These are phyloP conservation scores for Daldinia vernicosa DNA, from an alignment of 495 filamentous ascomycete genomes.

Conservation along the genomic window DNA sequence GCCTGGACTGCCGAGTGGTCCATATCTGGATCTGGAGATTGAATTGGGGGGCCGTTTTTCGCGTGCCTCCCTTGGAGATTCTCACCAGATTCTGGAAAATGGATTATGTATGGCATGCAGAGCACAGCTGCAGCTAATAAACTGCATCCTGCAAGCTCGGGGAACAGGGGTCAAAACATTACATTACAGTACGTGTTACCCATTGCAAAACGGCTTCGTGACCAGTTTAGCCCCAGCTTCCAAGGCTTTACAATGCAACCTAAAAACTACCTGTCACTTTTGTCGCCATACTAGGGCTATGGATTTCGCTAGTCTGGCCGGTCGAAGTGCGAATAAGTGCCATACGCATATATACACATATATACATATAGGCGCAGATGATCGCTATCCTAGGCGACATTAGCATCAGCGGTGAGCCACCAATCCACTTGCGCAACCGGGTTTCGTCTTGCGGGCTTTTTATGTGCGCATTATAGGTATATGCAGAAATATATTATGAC, in stretches of 20 bases:
- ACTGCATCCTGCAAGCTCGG: constrained; percentile 41
- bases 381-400: constrained; percentile 39
- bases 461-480: not conserved
- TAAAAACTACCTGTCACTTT: constrained; percentile 38
- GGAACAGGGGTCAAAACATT: constrained; percentile 38
- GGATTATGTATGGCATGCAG: constrained; percentile 44
- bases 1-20: constrained; percentile 41
- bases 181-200: constrained; percentile 23
- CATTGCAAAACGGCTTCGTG: constrained; percentile 33
- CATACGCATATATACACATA: constrained; percentile 1
- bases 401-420: constrained; percentile 41
- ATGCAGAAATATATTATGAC: not conserved
- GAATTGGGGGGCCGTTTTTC: constrained; percentile 32
- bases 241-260: constrained; percentile 33
- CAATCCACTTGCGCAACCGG: constrained; percentile 33
- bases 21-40: constrained; percentile 46
- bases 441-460: constrained; percentile 27
- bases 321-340: constrained; percentile 24
- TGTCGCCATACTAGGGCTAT: constrained; percentile 7
- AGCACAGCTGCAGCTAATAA: constrained; percentile 44
- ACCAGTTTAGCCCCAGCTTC: constrained; percentile 25
- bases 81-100: constrained; percentile 39
- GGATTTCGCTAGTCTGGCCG: constrained; percentile 23
- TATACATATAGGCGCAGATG: constrained; percentile 23
- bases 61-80: constrained; percentile 39